Percentiles rank a stretch among this genome's conserved stretches.
Evolutionary conservation across 345 rosid species (phyloP).

Genomic region (Gossypium rotundifolium): DNA sequence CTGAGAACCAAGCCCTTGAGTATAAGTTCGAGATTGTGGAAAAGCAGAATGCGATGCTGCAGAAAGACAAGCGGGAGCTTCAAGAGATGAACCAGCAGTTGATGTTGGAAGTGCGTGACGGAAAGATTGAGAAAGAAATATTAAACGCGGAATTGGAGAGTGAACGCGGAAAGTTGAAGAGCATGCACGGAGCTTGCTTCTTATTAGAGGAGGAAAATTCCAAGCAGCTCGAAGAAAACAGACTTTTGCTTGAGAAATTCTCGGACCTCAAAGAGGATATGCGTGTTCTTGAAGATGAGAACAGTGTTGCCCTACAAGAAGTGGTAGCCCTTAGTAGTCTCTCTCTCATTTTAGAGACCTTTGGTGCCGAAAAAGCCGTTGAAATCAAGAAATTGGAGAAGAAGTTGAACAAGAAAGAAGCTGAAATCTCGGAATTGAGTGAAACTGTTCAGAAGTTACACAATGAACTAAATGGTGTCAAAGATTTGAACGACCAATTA

Average conservation of each 20-base stretch:
- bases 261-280: conserved; percentile 43
- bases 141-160: conserved; percentile 38
- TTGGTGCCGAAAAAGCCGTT: conserved; percentile 46
- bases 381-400: conserved; percentile 42
- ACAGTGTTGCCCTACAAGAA: conserved; percentile 39
- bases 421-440: conserved; percentile 36
- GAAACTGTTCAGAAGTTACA: conserved; percentile 45
- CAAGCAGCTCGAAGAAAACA: conserved; percentile 40
- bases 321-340: conserved; percentile 39
- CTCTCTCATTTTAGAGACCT: conserved; percentile 46
- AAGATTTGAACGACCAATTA: conserved; percentile 50
- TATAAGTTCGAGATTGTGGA: conserved; percentile 33
- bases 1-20: conserved; percentile 37
- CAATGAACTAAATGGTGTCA: conserved; percentile 47
- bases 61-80: conserved; percentile 50
- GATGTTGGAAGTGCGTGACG: conserved; percentile 39
- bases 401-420: conserved; percentile 43
- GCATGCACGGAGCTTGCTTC: conserved; percentile 44
- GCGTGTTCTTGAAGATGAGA: conserved; percentile 53
- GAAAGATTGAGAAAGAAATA: conserved; percentile 33
- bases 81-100: conserved; percentile 51
- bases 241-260: conserved; percentile 35
- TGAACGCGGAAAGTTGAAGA: conserved; percentile 33
- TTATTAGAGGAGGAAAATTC: conserved; percentile 46
- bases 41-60: conserved; percentile 31